Conservation (phyloP, 139 green algal species). For the Diplosphaera chodatii region DNA sequence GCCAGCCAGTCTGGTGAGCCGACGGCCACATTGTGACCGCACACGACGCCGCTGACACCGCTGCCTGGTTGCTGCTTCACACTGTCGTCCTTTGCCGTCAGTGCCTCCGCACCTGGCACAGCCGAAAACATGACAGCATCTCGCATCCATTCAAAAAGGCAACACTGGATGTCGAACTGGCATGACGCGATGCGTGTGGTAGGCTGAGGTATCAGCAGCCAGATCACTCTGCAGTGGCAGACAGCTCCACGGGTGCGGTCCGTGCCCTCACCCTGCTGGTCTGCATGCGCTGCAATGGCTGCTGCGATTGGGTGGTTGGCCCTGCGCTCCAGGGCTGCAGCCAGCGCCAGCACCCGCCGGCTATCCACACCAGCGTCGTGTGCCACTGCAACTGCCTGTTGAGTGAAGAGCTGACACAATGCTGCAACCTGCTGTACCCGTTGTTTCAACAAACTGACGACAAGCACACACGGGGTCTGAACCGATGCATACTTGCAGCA, state of each 20-base stretch:
- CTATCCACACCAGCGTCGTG: background rate
- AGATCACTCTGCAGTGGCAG: too few relatives aligned
- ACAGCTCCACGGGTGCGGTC: too few relatives aligned
- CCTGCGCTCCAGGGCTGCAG: conserved; percentile 62
- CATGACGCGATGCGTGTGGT: too few relatives aligned
- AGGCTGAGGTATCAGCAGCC: too few relatives aligned
- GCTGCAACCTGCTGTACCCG: too few relatives aligned
- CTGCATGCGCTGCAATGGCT: conserved; percentile 27
- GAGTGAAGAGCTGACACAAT: too few relatives aligned
- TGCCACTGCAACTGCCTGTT: background rate
- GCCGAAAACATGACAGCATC: too few relatives aligned
- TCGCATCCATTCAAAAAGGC: too few relatives aligned
- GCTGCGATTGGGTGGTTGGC: conserved; percentile 71
- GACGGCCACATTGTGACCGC: conserved; percentile 49
- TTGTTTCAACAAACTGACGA: too few relatives aligned
- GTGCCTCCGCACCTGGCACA: background rate
- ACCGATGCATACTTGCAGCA: too few relatives aligned
- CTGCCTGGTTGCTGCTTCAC: conserved; percentile 75
- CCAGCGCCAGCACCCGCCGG: conserved; percentile 51
- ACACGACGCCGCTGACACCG: conserved; percentile 59
- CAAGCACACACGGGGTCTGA: too few relatives aligned
- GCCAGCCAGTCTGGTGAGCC: conserved; percentile 74
- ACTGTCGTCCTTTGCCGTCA: conserved; percentile 37
- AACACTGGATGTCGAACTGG: too few relatives aligned
- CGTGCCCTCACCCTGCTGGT: conserved; percentile 3